phyloP scores from a whole-genome alignment of 192 early-diverging fungal genomes.

The Backusella sp. region DNA sequence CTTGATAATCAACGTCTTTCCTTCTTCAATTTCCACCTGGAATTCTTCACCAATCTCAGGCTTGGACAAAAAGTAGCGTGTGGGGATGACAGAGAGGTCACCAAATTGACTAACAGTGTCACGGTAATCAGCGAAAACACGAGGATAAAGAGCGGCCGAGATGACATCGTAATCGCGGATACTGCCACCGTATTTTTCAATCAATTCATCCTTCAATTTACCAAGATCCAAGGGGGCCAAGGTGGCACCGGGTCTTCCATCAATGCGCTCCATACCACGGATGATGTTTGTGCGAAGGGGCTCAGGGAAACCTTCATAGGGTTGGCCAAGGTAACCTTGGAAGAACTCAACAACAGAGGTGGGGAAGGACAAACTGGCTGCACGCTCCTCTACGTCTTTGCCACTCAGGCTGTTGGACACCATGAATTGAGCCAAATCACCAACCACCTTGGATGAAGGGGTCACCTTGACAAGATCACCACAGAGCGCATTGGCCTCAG shows the following conservation, averaged over 20 bases:
- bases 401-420: conserved; percentile 81
- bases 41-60: conserved; percentile 88
- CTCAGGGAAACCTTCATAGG: conserved; percentile 93
- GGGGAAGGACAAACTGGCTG: conserved; percentile 85
- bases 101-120: conserved; percentile 72
- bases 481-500: conserved; percentile 87
- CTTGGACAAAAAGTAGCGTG: conserved; percentile 85
- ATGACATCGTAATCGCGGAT: conserved; percentile 85
- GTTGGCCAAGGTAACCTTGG: conserved; percentile 93
- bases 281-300: conserved; percentile 81
- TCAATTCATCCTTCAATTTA: conserved; percentile 67
- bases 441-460: conserved; percentile 95
- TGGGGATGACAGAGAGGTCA: conserved; percentile 84
- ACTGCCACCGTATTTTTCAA: conserved; percentile 76
- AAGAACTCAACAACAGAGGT: conserved; percentile 94
- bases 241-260: conserved; percentile 82
- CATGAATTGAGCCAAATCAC: conserved; percentile 97
- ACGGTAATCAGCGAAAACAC: conserved; percentile 87
- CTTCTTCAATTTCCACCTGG: conserved; percentile 78
- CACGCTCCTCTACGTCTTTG: conserved; percentile 73
- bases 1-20: conserved; percentile 88
- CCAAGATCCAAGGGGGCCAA: conserved; percentile 78
- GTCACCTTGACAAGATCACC: conserved; percentile 98
- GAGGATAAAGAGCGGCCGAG: conserved; percentile 88
- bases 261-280: conserved; percentile 68